These are phyloP conservation scores for Albugo laibachii DNA, from an alignment of 352 stramenopile genomes.

Conservation along the genomic window DNA sequence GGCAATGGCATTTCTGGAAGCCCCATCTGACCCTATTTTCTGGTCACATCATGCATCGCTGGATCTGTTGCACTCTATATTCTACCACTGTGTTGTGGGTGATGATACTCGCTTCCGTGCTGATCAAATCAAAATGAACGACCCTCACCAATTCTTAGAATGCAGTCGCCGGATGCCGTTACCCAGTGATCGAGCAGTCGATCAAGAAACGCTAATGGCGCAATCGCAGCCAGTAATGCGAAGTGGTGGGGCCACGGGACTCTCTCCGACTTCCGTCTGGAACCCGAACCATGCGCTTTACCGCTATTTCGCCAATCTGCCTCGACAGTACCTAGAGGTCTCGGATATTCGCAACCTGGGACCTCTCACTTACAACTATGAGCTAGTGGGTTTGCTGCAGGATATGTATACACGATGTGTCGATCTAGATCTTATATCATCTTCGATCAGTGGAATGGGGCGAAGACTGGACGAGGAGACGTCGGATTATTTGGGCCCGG, in stretches of 20 bases:
- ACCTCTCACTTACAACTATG: slow-evolving; percentile 70
- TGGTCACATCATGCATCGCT: slow-evolving; percentile 70
- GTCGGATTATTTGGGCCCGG: too few species aligned
- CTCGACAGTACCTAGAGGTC: slow-evolving; percentile 38
- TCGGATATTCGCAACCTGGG: slow-evolving; percentile 59
- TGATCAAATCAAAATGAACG: slow-evolving; percentile 26
- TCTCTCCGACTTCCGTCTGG: slow-evolving; percentile 28
- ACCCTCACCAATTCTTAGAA: slow-evolving; percentile 35
- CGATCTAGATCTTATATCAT: slow-evolving; percentile 11
- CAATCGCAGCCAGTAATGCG: slow-evolving; percentile 23
- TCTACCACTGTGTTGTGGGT: slow-evolving; percentile 58
- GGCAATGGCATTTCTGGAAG: slow-evolving; percentile 50
- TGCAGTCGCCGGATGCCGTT: slow-evolving; percentile 26
- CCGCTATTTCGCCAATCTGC: slow-evolving; percentile 34
- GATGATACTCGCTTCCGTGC: slow-evolving; percentile 12
- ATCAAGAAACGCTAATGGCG: slow-evolving; percentile 32
- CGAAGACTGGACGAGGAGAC: too few species aligned
- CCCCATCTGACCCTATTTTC: slow-evolving; percentile 70
- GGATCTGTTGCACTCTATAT: slow-evolving; percentile 71
- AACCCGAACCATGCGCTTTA: slow-evolving; percentile 22
- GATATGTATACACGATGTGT: slow-evolving; percentile 59
- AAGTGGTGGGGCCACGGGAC: slow-evolving; percentile 23
- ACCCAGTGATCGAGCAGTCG: slow-evolving; percentile 11
- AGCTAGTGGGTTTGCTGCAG: slow-evolving; percentile 45
- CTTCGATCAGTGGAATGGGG: slow-evolving; percentile 3